phyloP scores from a whole-genome alignment of 352 stramenopile species.

The Globisporangium echinulatum region DNA sequence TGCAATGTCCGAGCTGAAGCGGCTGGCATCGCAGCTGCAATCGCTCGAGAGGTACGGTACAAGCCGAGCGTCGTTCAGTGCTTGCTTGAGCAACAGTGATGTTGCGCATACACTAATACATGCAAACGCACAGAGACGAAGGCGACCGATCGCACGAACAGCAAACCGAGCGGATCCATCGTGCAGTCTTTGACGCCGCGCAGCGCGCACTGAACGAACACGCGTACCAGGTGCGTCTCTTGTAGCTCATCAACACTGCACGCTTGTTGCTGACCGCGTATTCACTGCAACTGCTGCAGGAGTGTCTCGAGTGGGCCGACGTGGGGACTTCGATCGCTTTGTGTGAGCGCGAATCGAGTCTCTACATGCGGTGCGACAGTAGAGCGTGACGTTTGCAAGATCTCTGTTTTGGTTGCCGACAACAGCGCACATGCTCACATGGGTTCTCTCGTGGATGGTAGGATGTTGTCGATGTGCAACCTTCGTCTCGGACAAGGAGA shows the following conservation, averaged over 20 bases:
- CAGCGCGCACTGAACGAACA: constrained; percentile 30
- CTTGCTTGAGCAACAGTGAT: too few species aligned
- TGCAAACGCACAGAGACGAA: constrained; percentile 9
- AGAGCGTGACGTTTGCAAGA: too few species aligned
- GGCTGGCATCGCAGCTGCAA: constrained; percentile 20
- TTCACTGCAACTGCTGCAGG: constrained; percentile 14
- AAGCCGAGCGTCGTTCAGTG: too few species aligned
- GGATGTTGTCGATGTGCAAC: constrained; percentile 26
- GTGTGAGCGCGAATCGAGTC: constrained; percentile 25
- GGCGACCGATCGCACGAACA: constrained; percentile 6
- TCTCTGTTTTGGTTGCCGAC: too few species aligned
- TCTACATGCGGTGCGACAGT: constrained; percentile 42
- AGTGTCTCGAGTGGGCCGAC: constrained; percentile 44
- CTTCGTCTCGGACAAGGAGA: constrained; percentile 26
- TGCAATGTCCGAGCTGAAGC: constrained; percentile 40
- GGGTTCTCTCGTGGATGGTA: neutral
- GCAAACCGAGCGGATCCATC: constrained; percentile 18
- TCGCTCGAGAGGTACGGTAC: constrained; percentile 20
- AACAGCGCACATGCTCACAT: too few species aligned
- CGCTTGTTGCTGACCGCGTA: neutral
- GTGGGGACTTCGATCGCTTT: constrained; percentile 19
- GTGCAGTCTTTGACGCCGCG: constrained; percentile 42
- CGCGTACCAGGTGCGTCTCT: constrained; percentile 28
- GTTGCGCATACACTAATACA: neutral
- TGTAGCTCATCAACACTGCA: neutral